Percentiles rank a stretch among this genome's conserved stretches.
Evolutionary conservation across 2,329 filamentous ascomycete species (phyloP).

Genomic region (Cercospora sp.): DNA sequence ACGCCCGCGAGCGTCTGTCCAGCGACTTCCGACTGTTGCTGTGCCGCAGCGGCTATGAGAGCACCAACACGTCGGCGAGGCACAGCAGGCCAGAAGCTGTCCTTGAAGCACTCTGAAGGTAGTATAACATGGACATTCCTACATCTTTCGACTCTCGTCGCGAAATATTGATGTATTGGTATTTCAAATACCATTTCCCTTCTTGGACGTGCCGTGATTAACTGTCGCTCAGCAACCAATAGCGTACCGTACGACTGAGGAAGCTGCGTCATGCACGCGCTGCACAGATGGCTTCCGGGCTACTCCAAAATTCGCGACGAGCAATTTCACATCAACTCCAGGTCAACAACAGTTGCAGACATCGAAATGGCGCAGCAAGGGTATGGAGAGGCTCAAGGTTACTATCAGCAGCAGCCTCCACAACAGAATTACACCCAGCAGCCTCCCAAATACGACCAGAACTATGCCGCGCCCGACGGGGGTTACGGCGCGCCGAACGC

Average conservation of each 20-base stretch:
- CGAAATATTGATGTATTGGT: background rate
- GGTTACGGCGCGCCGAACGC: conserved; percentile 31
- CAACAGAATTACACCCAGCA: conserved; percentile 13
- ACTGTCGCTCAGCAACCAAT: conserved; percentile 9
- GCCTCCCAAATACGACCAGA: conserved; percentile 20
- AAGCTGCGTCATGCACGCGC: conserved; percentile 1
- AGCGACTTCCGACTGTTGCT: background rate
- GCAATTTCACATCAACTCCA: background rate
- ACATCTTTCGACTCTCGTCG: background rate
- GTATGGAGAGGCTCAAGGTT: conserved; percentile 17
- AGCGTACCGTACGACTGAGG: background rate
- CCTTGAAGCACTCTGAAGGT: background rate
- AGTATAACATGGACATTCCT: background rate
- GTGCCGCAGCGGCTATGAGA: conserved; percentile 10
- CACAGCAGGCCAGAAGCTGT: background rate
- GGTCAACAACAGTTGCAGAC: background rate
- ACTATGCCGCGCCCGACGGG: conserved; percentile 29
- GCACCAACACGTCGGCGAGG: background rate
- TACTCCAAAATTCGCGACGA: conserved; percentile 6
- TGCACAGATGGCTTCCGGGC: background rate
- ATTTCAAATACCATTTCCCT: background rate
- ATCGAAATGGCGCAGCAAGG: conserved; percentile 16
- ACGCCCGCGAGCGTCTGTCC: background rate
- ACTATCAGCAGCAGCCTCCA: conserved; percentile 19
- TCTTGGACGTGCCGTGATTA: background rate